Evolutionary conservation across 176 grass and related monocot species (phyloP).

Genomic region (Pontederia paniculata): DNA sequence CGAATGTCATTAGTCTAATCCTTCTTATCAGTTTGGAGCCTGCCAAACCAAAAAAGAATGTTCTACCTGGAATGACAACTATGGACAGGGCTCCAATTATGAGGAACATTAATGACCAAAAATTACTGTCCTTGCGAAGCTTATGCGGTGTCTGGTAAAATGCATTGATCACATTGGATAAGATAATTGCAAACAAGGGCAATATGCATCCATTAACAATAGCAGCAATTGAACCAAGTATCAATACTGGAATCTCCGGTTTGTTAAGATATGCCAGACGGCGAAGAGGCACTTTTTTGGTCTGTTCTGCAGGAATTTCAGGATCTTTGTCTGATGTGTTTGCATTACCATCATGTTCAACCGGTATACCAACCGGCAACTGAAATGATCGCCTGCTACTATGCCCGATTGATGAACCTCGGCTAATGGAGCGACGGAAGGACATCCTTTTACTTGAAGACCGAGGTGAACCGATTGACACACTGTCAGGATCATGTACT

Average conservation of each 20-base stretch:
- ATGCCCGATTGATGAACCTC: slow-evolving; percentile 45
- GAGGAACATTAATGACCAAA: slow-evolving; percentile 89
- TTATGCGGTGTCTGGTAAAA: slow-evolving; percentile 64
- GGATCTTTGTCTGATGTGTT: slow-evolving; percentile 28
- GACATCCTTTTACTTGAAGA: slow-evolving; percentile 48
- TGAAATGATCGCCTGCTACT: slow-evolving; percentile 73
- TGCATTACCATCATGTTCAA: slow-evolving; percentile 47
- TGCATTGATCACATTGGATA: slow-evolving; percentile 74
- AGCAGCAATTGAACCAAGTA: slow-evolving; percentile 63
- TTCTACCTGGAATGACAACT: slow-evolving; percentile 51
- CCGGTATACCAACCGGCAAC: slow-evolving; percentile 41
- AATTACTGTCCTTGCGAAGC: slow-evolving; percentile 63
- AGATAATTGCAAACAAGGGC: slow-evolving; percentile 58
- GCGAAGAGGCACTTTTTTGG: slow-evolving; percentile 54
- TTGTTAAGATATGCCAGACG: slow-evolving; percentile 81
- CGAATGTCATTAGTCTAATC: slow-evolving; percentile 90
- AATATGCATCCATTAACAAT: slow-evolving; percentile 66
- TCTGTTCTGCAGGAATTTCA: slow-evolving; percentile 16
- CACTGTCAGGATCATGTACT: slow-evolving; percentile 16
- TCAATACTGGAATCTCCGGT: slow-evolving; percentile 58
- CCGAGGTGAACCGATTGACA: slow-evolving; percentile 25
- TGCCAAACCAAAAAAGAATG: slow-evolving; percentile 75
- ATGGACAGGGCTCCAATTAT: slow-evolving; percentile 68
- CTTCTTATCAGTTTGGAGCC: slow-evolving; percentile 71
- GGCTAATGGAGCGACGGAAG: slow-evolving; percentile 40